phyloP scores from a whole-genome alignment of 352 stramenopile genomes.

The Phytopythium oedochilum region DNA sequence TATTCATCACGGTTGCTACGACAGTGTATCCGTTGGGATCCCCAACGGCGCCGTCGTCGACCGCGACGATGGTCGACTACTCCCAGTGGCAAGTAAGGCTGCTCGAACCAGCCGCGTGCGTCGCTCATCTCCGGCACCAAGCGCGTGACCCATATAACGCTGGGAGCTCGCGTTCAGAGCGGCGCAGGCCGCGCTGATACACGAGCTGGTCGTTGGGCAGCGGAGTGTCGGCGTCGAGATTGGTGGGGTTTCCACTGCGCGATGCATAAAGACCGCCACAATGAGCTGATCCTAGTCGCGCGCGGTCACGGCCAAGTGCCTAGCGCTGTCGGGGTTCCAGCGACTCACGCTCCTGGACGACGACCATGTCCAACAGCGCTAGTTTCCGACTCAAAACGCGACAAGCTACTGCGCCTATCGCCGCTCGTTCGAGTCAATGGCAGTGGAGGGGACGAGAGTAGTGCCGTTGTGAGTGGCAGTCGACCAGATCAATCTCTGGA shows the following conservation, averaged over 20 bases:
- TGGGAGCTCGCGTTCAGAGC: no score
- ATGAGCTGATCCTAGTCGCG: background rate
- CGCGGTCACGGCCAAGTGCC: constrained; percentile 27
- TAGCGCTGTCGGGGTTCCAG: constrained; percentile 28
- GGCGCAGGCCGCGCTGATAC: constrained; percentile 34
- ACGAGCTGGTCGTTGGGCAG: constrained; percentile 39
- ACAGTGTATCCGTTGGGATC: no score
- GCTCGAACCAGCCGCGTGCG: background rate
- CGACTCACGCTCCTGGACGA: constrained; percentile 40
- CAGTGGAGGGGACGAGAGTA: constrained; percentile 23
- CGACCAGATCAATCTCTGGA: constrained; percentile 28
- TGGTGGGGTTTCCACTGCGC: constrained; percentile 18
- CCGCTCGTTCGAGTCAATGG: constrained; percentile 19
- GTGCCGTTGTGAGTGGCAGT: constrained; percentile 19
- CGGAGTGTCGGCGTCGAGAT: constrained; percentile 37
- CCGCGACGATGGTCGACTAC: no score
- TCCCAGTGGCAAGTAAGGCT: background rate
- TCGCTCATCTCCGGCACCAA: background rate
- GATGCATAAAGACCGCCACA: background rate
- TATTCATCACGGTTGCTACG: no score
- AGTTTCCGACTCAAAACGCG: constrained; percentile 3
- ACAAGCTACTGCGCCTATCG: constrained; percentile 2
- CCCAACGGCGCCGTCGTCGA: no score
- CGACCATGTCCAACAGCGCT: constrained; percentile 18
- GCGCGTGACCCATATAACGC: background rate